Base-by-base conservation (phyloP, 83 land plant genomes). In the Picea abies region DNA sequence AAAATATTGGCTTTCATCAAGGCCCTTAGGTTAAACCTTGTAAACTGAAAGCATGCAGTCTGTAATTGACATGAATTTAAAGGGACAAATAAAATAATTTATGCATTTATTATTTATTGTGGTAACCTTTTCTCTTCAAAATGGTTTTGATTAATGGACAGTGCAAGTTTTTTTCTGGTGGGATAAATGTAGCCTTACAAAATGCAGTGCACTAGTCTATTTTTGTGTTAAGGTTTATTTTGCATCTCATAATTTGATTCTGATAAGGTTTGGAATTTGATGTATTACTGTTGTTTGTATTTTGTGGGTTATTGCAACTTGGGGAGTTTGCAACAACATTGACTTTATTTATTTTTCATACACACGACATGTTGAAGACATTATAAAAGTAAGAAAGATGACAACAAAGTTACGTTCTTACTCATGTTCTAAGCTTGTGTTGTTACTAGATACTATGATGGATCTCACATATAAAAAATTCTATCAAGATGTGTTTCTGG, bases 321-420 rank as follows among this genome's bases (percentile, higher is more conserved):
- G 99, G 99, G 99, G 99, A 80, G 81, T 81, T 64, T 82, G 83
- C 4, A 95, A 97, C 82, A 93, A 88, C 67, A 93, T 97, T 78
- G 99, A 97, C 79, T 84, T 95, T 75, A 82, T 97, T 58, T 97
- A 98, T 9, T 85, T 97, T 32, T 97, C 99, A 17, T 93, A 92
- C 80, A 93, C 96, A 0, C 92, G 99, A 7, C 88, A 90, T 87
- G 99, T 95, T 58, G 95, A 95, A 64, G 99, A 97, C 87, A 92
- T 97, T 37, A 82, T 95, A 20, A 87, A 87, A 82, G 97, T 95
- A 75, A 86, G 85, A 62, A 35, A 19, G 37, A 25, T 72, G 17
- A 26, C n/a, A 71, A 10, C 15, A 20, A 29, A 26, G 17, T 25
- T 72, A 20, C 76, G 5, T 20, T 72, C 39, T 72, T 72, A 14